Percentiles rank a stretch among this genome's conserved stretches.
Conservation (phyloP, 2,329 filamentous ascomycete genomes). For the Magnaporthiopsis rhizophila region DNA sequence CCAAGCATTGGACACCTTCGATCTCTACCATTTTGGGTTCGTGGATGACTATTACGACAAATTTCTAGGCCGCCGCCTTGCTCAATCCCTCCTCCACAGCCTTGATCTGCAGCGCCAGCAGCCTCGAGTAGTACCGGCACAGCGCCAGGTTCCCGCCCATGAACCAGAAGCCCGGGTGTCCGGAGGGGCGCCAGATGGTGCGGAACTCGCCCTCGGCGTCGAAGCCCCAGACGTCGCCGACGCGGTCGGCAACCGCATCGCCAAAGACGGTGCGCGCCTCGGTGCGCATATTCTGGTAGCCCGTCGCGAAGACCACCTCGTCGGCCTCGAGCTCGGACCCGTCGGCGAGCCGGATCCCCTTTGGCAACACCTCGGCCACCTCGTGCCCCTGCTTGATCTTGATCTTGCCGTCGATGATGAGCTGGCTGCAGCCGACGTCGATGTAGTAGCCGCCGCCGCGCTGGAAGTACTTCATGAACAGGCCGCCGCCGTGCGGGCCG, state of each 20-base stretch:
- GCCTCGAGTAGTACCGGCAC: constrained; percentile 50
- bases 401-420: constrained; percentile 49
- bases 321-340: constrained; percentile 44
- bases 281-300: constrained; percentile 58
- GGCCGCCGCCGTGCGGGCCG: constrained; percentile 45
- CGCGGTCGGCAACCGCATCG: constrained; percentile 47
- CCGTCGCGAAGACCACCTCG: constrained; percentile 48
- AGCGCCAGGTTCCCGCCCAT: constrained; percentile 57
- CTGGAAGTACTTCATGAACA: constrained; percentile 52
- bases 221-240: constrained; percentile 54
- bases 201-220: constrained; percentile 48
- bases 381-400: constrained; percentile 44
- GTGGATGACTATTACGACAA: too few relatives aligned
- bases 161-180: constrained; percentile 58
- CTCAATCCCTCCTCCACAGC: constrained; percentile 23
- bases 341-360: constrained; percentile 36
- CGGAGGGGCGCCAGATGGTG: constrained; percentile 50
- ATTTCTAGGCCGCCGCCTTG: neutral
- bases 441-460: constrained; percentile 55
- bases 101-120: constrained; percentile 46
- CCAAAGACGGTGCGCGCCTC: constrained; percentile 54
- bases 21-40: too few relatives aligned
- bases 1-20: too few relatives aligned
- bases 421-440: constrained; percentile 43
- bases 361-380: constrained; percentile 34